Evolutionary conservation across 148 eudicot species (phyloP).

Genomic region (Rhododendron ovatum): DNA sequence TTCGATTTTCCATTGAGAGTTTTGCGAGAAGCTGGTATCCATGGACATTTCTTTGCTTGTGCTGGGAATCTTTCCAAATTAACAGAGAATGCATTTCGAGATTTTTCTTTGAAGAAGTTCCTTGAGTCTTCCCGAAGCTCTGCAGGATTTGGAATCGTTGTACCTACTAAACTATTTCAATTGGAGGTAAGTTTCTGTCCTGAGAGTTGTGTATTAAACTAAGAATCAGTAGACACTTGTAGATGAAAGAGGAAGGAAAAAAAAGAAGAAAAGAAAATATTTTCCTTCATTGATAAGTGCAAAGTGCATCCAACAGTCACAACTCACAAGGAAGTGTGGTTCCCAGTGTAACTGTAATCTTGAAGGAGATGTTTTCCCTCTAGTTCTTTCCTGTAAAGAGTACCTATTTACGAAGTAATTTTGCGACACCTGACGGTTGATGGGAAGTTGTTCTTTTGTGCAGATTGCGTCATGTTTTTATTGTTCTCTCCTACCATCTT

Average conservation of each 20-base stretch:
- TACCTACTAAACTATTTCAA: constrained; percentile 83
- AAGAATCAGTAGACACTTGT: neutral
- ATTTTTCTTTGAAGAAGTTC: constrained; percentile 46
- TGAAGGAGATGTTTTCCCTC: neutral
- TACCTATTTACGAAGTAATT: neutral
- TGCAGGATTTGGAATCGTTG: constrained; percentile 69
- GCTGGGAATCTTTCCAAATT: constrained; percentile 71
- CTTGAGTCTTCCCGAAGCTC: constrained; percentile 63
- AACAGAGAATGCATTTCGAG: constrained; percentile 54
- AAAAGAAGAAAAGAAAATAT: neutral
- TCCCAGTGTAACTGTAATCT: neutral
- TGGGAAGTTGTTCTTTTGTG: neutral
- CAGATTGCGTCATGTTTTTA: neutral
- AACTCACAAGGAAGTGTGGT: neutral
- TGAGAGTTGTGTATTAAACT: constrained; percentile 3
- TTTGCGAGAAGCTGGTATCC: constrained; percentile 74
- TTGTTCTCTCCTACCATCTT: neutral
- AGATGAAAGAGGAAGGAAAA: neutral
- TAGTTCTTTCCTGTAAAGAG: neutral
- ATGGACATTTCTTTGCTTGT: constrained; percentile 76
- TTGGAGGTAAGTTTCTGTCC: constrained; percentile 67
- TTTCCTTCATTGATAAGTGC: neutral
- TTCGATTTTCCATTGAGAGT: constrained; percentile 77
- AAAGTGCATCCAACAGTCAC: neutral
- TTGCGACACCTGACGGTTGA: neutral